Percentiles rank a stretch among this genome's conserved stretches.
These are phyloP conservation scores for Zizania palustris DNA, from an alignment of 202 grass and related monocot species.

Conservation along the genomic window DNA sequence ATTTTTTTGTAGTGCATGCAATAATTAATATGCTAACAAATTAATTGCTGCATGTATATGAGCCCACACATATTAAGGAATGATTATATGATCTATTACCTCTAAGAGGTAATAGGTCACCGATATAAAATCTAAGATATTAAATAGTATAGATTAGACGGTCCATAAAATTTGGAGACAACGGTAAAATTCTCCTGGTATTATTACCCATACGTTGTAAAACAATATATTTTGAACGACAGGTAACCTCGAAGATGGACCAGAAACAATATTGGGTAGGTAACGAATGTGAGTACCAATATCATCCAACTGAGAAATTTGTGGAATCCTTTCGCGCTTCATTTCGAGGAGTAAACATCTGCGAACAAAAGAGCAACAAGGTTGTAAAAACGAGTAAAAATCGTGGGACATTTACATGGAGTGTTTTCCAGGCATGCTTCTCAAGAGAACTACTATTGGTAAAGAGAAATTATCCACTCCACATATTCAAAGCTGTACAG, in stretches of 20 bases:
- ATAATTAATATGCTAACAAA: too few relatives aligned
- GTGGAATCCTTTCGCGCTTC: constrained; percentile 53
- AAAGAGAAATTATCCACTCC: constrained; percentile 66
- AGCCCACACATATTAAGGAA: too few relatives aligned
- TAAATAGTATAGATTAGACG: too few relatives aligned
- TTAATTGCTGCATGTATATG: too few relatives aligned
- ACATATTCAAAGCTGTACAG: constrained; percentile 79
- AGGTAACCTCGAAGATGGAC: constrained; percentile 82
- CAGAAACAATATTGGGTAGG: constrained; percentile 81
- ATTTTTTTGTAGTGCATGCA: too few relatives aligned
- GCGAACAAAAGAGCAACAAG: constrained; percentile 22
- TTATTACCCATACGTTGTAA: too few relatives aligned
- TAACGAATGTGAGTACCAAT: constrained; percentile 57
- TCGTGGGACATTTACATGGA: constrained; percentile 48
- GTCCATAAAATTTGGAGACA: too few relatives aligned
- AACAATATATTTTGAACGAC: neutral
- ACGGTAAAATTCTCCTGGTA: too few relatives aligned
- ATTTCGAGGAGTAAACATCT: constrained; percentile 18
- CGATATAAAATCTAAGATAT: too few relatives aligned
- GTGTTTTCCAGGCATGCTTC: constrained; percentile 80
- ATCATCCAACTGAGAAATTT: constrained; percentile 62
- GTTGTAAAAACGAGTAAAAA: constrained; percentile 19
- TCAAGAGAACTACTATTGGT: constrained; percentile 70
- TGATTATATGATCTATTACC: too few relatives aligned
- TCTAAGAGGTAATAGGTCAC: too few relatives aligned